Percentiles rank a stretch among this genome's conserved stretches.
These are phyloP conservation scores for Gracilaria gracilis DNA, from an alignment of 23 red algal genomes.

Conservation along the genomic window DNA sequence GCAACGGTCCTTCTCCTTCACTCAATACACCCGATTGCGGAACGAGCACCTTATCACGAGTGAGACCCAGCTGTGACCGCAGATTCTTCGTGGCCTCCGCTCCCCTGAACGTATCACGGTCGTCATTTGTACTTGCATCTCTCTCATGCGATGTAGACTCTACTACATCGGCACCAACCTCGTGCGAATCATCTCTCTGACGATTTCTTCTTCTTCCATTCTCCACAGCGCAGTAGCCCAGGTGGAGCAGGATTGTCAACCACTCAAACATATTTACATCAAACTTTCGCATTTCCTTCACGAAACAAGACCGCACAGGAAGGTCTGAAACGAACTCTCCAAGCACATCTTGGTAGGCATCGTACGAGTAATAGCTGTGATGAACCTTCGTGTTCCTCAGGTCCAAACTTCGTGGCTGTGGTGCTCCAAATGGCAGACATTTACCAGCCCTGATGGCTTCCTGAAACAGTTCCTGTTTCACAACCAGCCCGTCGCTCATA, in stretches of 20 bases:
- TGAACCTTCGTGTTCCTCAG: too few species aligned
- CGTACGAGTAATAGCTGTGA: background rate
- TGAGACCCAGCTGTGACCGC: too few species aligned
- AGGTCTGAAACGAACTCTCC: background rate
- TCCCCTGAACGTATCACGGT: too few species aligned
- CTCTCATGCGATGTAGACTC: too few species aligned
- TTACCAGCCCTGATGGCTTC: background rate
- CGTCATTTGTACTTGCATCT: too few species aligned
- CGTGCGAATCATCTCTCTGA: too few species aligned
- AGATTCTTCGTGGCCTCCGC: too few species aligned
- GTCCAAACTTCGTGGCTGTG: background rate
- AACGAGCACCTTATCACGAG: too few species aligned
- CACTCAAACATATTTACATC: conserved; percentile 3
- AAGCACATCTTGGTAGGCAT: background rate
- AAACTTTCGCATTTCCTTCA: background rate
- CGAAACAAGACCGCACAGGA: background rate
- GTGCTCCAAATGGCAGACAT: background rate
- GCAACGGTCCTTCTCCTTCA: background rate
- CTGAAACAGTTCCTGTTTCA: background rate
- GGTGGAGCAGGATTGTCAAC: background rate
- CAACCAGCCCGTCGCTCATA: too few species aligned
- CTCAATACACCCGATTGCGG: too few species aligned
- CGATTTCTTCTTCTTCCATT: background rate
- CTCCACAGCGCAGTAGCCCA: background rate
- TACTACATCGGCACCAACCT: background rate